Base-by-base conservation (phyloP, 1,284 basidiomycete species). In the Irpex sp. region DNA sequence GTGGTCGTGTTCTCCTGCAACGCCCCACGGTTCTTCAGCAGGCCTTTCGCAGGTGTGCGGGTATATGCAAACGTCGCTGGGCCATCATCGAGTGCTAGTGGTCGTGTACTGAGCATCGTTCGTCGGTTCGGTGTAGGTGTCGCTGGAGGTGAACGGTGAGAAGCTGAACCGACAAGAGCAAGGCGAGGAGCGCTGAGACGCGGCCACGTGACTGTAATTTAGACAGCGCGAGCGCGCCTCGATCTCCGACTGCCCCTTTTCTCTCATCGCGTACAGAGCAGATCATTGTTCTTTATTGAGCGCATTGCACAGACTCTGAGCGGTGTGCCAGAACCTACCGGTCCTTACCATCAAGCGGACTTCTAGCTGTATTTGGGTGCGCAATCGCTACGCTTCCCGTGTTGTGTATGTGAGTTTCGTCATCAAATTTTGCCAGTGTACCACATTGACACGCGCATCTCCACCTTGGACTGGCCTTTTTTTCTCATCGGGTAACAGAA, bases 41-140 rank as follows among this genome's bases (percentile, higher is more conserved):
- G 67, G 36, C 66, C 70, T 57, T 79, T 74, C 16, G 78, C 82
- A 3, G 86, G 85, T 0, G 85, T 87, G 68, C 79, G 81, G 0
- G 75, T 64, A 7, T 69, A 63, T 16, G 72, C 69, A 57, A 71
- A 66, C 35, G 75, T 70, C n/a, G 62, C 28, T 1, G 63, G 60
- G 1, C 60, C 64, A 49, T 68, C 71, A 4, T 66, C 66, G n/a
- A 79, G 61, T 1, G 77, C 71, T 0, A 60, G 16, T 10, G 79
- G 74, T 42, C 82, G 77, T 54, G 79, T 71, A 66, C 78, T 79
- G 51, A 83, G 70, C 81, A 83, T 83, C 36, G 33, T 51, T 83
- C 36, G 33, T 51, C 33, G 49, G 42, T 47, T 47, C 16, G 16
- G 49, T 19, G 2, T 5, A 19, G 12, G 5, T 18, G 12, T 52